These are phyloP conservation scores for Aureobasidium sp. DNA, from an alignment of 2,329 filamentous ascomycete species.

Conservation along the genomic window DNA sequence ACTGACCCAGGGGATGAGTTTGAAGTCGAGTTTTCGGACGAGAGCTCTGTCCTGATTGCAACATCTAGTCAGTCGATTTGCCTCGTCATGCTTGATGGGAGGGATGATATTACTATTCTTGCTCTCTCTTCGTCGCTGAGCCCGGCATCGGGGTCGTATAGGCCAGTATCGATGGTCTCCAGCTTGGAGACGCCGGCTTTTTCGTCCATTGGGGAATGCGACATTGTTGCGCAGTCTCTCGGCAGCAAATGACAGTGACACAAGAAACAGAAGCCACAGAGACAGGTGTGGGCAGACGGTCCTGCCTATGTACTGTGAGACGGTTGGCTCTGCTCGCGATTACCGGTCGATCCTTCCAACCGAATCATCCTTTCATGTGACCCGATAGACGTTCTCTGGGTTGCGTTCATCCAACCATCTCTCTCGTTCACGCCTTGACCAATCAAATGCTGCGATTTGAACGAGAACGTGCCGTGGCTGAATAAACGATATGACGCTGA, in stretches of 20 bases:
- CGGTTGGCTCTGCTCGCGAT: neutral
- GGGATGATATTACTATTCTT: conserved; percentile 45
- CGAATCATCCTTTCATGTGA: neutral
- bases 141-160: conserved; percentile 54
- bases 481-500: neutral
- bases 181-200: neutral
- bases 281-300: neutral
- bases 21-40: conserved; percentile 54
- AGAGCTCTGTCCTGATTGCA: conserved; percentile 52
- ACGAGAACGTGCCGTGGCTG: neutral
- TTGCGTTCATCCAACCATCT: neutral
- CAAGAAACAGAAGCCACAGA: neutral
- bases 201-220: conserved; percentile 4
- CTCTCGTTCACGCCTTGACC: neutral
- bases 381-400: neutral
- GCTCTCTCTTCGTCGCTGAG: conserved; percentile 57
- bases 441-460: neutral
- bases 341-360: neutral
- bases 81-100: neutral
- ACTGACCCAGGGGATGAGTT: conserved; percentile 52
- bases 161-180: neutral
- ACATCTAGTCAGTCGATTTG: neutral
- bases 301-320: neutral
- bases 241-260: neutral
- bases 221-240: neutral